phyloP scores from a whole-genome alignment of 805 yeast genomes.

The Babjeviella inositovora region DNA sequence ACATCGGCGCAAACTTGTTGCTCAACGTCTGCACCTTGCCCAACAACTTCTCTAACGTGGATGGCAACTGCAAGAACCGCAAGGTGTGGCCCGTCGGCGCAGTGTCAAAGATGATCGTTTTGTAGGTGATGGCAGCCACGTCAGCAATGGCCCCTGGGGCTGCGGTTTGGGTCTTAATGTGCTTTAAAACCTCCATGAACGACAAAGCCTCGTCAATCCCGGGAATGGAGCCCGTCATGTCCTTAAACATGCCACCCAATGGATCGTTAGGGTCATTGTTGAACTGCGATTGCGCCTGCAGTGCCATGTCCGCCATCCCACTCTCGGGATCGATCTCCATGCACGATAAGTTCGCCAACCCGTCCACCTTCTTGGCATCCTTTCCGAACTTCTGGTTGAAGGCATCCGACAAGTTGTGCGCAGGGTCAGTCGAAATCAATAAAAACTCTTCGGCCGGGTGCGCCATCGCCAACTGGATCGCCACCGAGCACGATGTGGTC shows the following conservation, averaged over 20 bases:
- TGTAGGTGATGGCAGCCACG: conserved; percentile 28
- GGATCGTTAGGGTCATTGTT: conserved; percentile 42
- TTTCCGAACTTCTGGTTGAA: conserved; percentile 97
- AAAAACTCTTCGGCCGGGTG: conserved; percentile 73
- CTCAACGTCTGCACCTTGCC: conserved; percentile 79
- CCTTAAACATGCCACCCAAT: conserved; percentile 65
- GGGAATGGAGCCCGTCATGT: conserved; percentile 88
- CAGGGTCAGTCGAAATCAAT: conserved; percentile 94
- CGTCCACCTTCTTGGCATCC: conserved; percentile 89
- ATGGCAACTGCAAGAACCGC: conserved; percentile 87
- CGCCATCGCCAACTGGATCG: conserved; percentile 78
- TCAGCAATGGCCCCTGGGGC: conserved; percentile 12
- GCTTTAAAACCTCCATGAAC: conserved; percentile 95
- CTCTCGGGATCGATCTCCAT: conserved; percentile 98
- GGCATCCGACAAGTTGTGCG: conserved; percentile 94
- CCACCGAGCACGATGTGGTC: conserved; percentile 89
- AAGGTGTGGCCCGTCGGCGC: conserved; percentile 99
- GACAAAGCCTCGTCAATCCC: conserved; percentile 98
- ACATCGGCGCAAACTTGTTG: conserved; percentile 80
- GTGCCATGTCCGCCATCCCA: conserved; percentile 71
- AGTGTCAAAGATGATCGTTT: conserved; percentile 93
- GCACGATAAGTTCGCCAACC: conserved; percentile 76
- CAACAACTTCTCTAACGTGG: conserved; percentile 76
- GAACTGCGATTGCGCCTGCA: conserved; percentile 35
- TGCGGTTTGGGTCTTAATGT: conserved; percentile 62